phyloP scores from a whole-genome alignment of 495 filamentous ascomycete genomes.

The Neurospora sp. region DNA sequence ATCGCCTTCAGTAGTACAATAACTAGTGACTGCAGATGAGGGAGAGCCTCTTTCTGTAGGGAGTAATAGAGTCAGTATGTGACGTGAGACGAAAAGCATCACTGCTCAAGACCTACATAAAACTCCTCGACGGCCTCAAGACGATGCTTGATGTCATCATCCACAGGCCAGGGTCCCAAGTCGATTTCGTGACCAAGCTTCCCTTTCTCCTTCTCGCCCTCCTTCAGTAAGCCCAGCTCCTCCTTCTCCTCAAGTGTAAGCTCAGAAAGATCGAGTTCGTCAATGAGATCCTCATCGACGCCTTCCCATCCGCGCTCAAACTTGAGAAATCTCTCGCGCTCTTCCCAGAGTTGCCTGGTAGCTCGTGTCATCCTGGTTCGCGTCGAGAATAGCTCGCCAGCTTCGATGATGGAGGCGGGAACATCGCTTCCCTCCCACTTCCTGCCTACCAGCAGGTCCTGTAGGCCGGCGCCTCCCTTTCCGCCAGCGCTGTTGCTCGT shows the following conservation, averaged over 20 bases:
- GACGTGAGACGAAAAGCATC: conserved; percentile 8
- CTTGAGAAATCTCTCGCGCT: conserved; percentile 79
- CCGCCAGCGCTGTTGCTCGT: conserved; percentile 77
- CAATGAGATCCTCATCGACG: conserved; percentile 37
- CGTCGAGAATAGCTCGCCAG: conserved; percentile 83
- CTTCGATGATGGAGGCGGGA: conserved; percentile 85
- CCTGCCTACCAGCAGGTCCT: conserved; percentile 65
- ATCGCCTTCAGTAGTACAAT: conserved; percentile 86
- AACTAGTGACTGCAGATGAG: conserved; percentile 85
- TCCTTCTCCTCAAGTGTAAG: conserved; percentile 38
- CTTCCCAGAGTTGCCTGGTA: conserved; percentile 89
- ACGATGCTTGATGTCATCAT: conserved; percentile 49
- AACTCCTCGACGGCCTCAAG: conserved; percentile 69
- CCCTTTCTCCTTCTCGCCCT: conserved; percentile 17
- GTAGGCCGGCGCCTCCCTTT: conserved; percentile 65
- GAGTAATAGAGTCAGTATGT: background rate
- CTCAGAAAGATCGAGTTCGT: conserved; percentile 39
- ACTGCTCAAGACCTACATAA: conserved; percentile 54
- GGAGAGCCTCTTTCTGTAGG: conserved; percentile 58
- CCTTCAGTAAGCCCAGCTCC: conserved; percentile 25
- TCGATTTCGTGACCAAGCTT: conserved; percentile 25
- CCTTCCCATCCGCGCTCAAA: conserved; percentile 81
- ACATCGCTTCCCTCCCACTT: conserved; percentile 88
- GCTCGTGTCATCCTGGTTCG: conserved; percentile 83
- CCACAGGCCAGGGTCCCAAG: conserved; percentile 41